Conservation (phyloP, 2,329 filamentous ascomycete genomes). For the Cercospora berteroae region DNA sequence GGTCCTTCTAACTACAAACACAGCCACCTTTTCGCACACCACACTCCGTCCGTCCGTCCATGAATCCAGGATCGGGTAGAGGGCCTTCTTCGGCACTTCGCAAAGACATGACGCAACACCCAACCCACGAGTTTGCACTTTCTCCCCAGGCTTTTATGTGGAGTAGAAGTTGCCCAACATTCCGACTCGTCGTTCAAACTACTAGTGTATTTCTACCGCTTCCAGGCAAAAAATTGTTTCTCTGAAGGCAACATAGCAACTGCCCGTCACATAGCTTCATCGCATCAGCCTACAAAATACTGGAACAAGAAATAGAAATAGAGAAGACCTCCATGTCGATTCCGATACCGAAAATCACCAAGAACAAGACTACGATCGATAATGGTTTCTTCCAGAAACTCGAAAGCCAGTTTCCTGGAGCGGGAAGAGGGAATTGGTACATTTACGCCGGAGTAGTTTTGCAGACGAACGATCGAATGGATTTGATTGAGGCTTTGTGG, state of each 20-base stretch:
- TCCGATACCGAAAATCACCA: neutral
- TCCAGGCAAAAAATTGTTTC: neutral
- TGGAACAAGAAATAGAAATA: too few relatives aligned
- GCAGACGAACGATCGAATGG: conserved; percentile 25
- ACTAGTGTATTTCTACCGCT: neutral
- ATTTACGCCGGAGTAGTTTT: conserved; percentile 22
- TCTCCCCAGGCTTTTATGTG: neutral
- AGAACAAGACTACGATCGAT: conserved; percentile 12
- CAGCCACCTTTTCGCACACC: neutral
- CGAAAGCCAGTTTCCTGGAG: conserved; percentile 17
- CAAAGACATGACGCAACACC: neutral
- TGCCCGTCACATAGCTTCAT: neutral
- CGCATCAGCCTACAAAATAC: neutral
- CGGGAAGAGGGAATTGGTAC: conserved; percentile 17
- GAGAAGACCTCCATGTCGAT: neutral
- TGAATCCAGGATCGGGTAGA: neutral
- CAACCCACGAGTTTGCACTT: neutral
- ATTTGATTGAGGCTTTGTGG: conserved; percentile 17
- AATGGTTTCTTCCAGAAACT: conserved; percentile 22
- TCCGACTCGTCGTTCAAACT: neutral
- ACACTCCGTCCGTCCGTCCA: neutral
- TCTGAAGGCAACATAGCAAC: neutral
- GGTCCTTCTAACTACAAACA: neutral
- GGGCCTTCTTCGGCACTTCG: neutral
- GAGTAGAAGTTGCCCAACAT: neutral